Percentiles rank a stretch among this genome's conserved stretches.
These are phyloP conservation scores for Agroathelia rolfsii DNA, from an alignment of 1,284 basidiomycete genomes.

Conservation along the genomic window DNA sequence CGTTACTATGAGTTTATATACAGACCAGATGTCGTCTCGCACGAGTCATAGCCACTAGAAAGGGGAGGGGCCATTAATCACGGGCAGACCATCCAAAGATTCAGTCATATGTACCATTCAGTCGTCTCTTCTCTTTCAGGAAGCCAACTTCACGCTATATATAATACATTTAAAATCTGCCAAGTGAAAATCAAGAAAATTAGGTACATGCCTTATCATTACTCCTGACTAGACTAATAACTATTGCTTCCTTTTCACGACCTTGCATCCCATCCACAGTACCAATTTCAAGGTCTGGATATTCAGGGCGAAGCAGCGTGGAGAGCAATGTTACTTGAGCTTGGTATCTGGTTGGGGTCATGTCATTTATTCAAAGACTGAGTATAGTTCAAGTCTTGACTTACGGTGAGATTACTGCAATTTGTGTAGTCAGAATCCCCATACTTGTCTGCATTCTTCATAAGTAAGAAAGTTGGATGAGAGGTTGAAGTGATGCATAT, in stretches of 20 bases:
- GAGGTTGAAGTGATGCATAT: conserved; percentile 16
- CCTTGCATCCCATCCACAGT: conserved; percentile 93
- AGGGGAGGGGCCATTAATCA: conserved; percentile 1
- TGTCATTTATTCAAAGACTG: conserved; percentile 4
- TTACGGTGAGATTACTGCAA: conserved; percentile 87
- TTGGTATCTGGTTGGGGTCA: conserved; percentile 57
- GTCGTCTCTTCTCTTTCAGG: conserved; percentile 77
- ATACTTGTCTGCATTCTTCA: conserved; percentile 40
- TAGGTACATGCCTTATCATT: conserved; percentile 57
- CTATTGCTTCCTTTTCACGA: conserved; percentile 82
- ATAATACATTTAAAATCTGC: background rate
- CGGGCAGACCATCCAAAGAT: conserved; percentile 3
- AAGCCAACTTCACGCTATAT: conserved; percentile 91
- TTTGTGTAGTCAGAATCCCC: conserved; percentile 66
- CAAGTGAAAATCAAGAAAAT: background rate
- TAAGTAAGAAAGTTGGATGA: background rate
- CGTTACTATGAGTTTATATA: no score
- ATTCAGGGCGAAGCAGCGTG: conserved; percentile 55
- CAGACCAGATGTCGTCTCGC: conserved; percentile 79
- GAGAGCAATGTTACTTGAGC: conserved; percentile 81
- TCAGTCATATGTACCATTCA: conserved; percentile 56
- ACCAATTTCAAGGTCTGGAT: conserved; percentile 75
- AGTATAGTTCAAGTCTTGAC: conserved; percentile 16
- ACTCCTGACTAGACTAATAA: conserved; percentile 83
- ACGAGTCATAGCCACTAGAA: conserved; percentile 84